A percentile compares a stretch with the other conserved stretches of the same genome.
These are phyloP conservation scores for Alternaria sp. DNA, from an alignment of 2,329 filamentous ascomycete genomes.

Conservation along the genomic window DNA sequence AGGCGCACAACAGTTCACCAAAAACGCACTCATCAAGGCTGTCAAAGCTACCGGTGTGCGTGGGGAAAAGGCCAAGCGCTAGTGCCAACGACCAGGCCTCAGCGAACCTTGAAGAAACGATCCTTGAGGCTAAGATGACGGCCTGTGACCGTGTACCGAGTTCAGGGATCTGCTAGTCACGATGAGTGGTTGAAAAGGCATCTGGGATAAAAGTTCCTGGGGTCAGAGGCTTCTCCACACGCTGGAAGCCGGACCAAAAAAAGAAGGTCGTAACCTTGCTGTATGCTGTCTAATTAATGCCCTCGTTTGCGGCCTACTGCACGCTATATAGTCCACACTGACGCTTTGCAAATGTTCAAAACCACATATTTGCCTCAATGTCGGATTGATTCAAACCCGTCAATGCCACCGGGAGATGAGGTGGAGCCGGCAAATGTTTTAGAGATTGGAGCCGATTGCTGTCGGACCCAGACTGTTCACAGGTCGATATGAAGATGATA, in stretches of 20 bases:
- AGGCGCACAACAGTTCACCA: constrained; percentile 1
- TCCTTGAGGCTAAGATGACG: background rate
- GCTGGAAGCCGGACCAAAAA: constrained; percentile 19
- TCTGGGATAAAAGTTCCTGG: constrained; percentile 13
- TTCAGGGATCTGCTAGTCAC: constrained; percentile 15
- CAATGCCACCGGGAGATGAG: constrained; percentile 1
- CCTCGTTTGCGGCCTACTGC: constrained; percentile 7
- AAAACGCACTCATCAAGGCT: constrained; percentile 11
- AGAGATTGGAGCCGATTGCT: background rate
- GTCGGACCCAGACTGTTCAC: background rate
- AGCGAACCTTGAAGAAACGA: constrained; percentile 1
- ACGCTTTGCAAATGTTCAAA: background rate
- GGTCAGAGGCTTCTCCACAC: constrained; percentile 16
- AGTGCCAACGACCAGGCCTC: constrained; percentile 2
- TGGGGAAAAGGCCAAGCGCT: constrained; percentile 3
- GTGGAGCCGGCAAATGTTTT: background rate
- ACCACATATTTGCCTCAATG: background rate
- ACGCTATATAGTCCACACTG: constrained; percentile 2
- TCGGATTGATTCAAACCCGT: constrained; percentile 3
- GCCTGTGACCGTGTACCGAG: constrained; percentile 17
- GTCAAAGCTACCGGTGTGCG: constrained; percentile 4
- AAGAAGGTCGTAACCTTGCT: constrained; percentile 13
- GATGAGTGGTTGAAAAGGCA: constrained; percentile 8
- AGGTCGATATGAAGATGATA: background rate
- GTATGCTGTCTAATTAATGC: constrained; percentile 9